These are phyloP conservation scores for Alternaria consortialis DNA, from an alignment of 2,329 filamentous ascomycete species.

Conservation along the genomic window DNA sequence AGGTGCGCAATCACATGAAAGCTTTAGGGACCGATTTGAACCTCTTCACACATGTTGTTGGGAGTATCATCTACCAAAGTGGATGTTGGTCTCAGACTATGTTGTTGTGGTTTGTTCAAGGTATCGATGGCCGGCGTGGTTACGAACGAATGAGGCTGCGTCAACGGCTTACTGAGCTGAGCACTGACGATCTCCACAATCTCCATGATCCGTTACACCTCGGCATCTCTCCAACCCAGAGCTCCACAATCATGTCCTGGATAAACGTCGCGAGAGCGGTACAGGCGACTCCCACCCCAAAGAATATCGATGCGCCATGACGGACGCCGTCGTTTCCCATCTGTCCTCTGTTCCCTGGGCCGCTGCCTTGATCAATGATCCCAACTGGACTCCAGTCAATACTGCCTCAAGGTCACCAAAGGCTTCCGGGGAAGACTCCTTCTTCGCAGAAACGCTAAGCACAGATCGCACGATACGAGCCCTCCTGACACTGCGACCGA, in stretches of 20 bases:
- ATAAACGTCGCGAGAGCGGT: not conserved
- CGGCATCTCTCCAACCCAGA: conserved; percentile 12
- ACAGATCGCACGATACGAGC: conserved; percentile 59
- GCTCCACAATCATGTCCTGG: conserved; percentile 12
- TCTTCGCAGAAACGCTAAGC: conserved; percentile 64
- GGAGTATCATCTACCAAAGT: not conserved
- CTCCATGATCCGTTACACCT: conserved; percentile 8
- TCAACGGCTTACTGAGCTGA: conserved; percentile 4
- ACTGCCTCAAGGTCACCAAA: conserved; percentile 46
- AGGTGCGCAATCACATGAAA: conserved; percentile 9
- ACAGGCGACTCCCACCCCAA: not conserved
- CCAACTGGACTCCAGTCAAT: conserved; percentile 53
- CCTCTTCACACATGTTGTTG: not conserved
- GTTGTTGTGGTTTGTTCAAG: not conserved
- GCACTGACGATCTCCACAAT: conserved; percentile 2
- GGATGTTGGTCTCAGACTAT: not conserved
- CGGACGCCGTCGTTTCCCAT: conserved; percentile 28
- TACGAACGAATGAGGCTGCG: conserved; percentile 4
- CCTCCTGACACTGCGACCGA: conserved; percentile 36
- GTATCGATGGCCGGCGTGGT: not conserved
- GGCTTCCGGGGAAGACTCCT: conserved; percentile 58
- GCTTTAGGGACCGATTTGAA: not conserved
- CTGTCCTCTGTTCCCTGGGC: conserved; percentile 60
- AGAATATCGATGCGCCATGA: conserved; percentile 21
- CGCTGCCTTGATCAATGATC: conserved; percentile 53